Base-by-base conservation (phyloP, 352 stramenopile genomes). In the Globisporangium iwayamae region DNA sequence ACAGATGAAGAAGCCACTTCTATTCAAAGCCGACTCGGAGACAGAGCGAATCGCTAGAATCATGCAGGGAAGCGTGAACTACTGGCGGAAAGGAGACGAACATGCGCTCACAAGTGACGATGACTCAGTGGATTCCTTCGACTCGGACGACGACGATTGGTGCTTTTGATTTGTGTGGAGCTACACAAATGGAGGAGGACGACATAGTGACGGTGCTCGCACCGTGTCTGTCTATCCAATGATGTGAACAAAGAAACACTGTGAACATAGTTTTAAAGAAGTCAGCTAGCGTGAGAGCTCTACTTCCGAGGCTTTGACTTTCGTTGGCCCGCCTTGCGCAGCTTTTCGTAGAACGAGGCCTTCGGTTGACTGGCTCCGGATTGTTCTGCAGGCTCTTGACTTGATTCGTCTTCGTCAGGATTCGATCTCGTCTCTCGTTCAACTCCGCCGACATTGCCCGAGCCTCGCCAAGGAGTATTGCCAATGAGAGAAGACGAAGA, bases 41-140 rank as follows among this genome's bases (percentile, higher is more conserved):
- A 92, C 83, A 0, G 83, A 92, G 55, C 79, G 83, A 30, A 92
- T 92, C n/a, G 83, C 83, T 43, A 70, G 81, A 18, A 92, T 92
- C 56, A 92, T 92, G 83, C 81, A 92, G 56, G 78, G 81, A 39
- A 92, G 70, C 22, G 60, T 90, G 61, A 72, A 74, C 0, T 85
- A 87, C 52, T 90, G 78, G 76, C 69, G 84, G 30, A 72, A 79
- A 59, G 75, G 85, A 10, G 69, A 78, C 3, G 74, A 81, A 2
- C 48, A 50, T 10, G 22, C 38, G 46, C 67, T 50, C 10, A 53
- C 45, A 36, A 65, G 47, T 18, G 72, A 78, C 9, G 67, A 83
- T 41, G 77, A 84, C 41, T 66, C 57, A 25, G 51, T 48, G 34
- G 75, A 83, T 28, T 66, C 51, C 20, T 36, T 41, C 13, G 75